Conservation (phyloP, 371 early-diverging fungal species). For the Apophysomyces ossiformis region DNA sequence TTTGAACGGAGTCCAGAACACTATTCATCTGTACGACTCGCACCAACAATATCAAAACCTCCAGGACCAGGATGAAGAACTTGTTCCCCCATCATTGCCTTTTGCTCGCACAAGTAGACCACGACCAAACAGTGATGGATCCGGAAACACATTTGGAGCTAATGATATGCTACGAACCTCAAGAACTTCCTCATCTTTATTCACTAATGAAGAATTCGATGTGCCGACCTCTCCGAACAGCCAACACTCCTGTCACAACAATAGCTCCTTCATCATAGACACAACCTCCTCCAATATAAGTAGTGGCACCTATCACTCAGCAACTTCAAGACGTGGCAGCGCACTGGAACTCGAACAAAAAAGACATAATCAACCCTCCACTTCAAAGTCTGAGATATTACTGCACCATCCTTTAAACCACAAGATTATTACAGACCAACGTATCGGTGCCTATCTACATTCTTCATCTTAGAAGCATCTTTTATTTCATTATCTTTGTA, state of each 20-base stretch:
- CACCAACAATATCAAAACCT: conserved; percentile 16
- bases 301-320: background rate
- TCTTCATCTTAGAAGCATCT: conserved; percentile 5
- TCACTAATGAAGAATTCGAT: background rate
- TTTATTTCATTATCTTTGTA: background rate
- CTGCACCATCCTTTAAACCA: conserved; percentile 36
- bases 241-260: background rate
- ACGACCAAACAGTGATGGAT: conserved; percentile 23
- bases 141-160: conserved; percentile 30
- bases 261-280: background rate
- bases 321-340: background rate
- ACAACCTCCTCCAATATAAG: background rate
- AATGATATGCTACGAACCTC: conserved; percentile 21
- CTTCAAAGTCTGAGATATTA: conserved; percentile 14
- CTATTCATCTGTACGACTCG: conserved; percentile 14
- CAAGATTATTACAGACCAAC: conserved; percentile 39
- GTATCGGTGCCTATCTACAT: conserved; percentile 40
- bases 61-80: conserved; percentile 15
- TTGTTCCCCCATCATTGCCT: conserved; percentile 20
- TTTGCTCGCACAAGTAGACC: conserved; percentile 15
- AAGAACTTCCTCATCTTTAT: conserved; percentile 15
- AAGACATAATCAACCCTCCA: background rate
- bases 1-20: conserved; percentile 14
- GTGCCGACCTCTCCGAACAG: conserved; percentile 6
- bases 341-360: background rate